These are phyloP conservation scores for Lodderomyces pseudojiufengensis DNA, from an alignment of 1,139 yeast genomes.

Conservation along the genomic window DNA sequence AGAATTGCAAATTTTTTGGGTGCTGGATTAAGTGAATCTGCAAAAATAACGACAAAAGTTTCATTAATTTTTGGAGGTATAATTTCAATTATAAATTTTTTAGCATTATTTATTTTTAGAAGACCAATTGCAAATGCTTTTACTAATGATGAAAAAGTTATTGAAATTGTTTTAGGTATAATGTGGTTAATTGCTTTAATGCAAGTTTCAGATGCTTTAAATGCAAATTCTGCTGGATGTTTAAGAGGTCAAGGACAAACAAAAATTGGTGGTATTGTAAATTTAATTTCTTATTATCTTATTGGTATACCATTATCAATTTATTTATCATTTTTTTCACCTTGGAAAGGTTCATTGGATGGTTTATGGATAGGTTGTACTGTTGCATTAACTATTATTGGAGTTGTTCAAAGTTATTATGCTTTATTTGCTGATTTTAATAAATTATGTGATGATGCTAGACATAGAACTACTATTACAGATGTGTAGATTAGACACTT, in stretches of 20 bases:
- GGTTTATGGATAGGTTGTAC: conserved; percentile 58
- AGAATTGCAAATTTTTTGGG: conserved; percentile 59
- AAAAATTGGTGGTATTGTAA: conserved; percentile 55
- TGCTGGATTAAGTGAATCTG: conserved; percentile 47
- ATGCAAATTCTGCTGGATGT: conserved; percentile 59
- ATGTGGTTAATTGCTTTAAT: conserved; percentile 54
- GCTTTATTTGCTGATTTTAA: conserved; percentile 39
- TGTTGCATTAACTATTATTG: conserved; percentile 49
- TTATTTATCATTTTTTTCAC: conserved; percentile 45
- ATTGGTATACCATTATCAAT: conserved; percentile 52
- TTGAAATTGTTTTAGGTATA: conserved; percentile 34
- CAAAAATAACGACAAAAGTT: conserved; percentile 44
- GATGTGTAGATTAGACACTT: not conserved
- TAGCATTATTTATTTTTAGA: conserved; percentile 37
- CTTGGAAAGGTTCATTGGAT: conserved; percentile 39
- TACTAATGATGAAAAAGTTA: conserved; percentile 42
- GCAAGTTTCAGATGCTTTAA: conserved; percentile 56
- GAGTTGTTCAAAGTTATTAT: conserved; percentile 47
- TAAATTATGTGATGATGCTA: conserved; percentile 39
- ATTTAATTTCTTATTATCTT: conserved; percentile 48
- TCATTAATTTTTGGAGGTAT: conserved; percentile 42
- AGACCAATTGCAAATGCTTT: conserved; percentile 34
- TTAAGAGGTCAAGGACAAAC: conserved; percentile 60
- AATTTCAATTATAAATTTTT: conserved; percentile 40
- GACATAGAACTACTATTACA: conserved; percentile 26